phyloP scores from a whole-genome alignment of 352 stramenopile species.

The Phytopythium litorale region DNA sequence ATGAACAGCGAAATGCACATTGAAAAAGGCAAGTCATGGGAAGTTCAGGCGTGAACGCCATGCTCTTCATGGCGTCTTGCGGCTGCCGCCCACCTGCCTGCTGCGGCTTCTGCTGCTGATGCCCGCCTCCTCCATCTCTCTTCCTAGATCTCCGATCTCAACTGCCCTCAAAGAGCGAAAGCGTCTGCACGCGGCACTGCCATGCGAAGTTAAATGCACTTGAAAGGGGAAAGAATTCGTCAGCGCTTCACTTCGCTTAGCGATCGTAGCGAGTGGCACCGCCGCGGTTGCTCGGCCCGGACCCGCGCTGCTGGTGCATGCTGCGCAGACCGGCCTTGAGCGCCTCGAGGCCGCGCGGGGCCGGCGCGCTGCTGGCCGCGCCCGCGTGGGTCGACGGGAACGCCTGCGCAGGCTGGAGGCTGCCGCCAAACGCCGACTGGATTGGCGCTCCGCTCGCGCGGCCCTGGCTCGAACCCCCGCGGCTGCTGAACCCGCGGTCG shows the following conservation, averaged over 20 bases:
- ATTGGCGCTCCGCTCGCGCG: conserved; percentile 38
- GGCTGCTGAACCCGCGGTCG: conserved; percentile 20
- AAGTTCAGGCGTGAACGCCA: not conserved
- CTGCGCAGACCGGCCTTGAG: conserved; percentile 78
- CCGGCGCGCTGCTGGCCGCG: conserved; percentile 20
- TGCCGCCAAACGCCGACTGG: conserved; percentile 62
- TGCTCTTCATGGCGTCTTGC: not conserved
- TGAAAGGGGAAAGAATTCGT: not conserved
- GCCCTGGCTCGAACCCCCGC: conserved; percentile 8
- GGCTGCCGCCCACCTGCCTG: not conserved
- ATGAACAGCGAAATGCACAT: not conserved
- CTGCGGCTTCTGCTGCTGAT: not conserved
- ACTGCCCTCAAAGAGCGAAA: not conserved
- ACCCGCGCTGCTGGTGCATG: conserved; percentile 77
- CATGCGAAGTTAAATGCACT: conserved; percentile 5
- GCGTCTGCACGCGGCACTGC: not conserved
- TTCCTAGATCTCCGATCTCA: not conserved
- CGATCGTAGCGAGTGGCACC: conserved; percentile 51
- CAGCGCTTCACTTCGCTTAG: conserved; percentile 16
- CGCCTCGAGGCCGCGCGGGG: conserved; percentile 56
- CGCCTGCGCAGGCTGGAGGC: conserved; percentile 40
- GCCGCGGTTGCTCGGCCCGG: conserved; percentile 2
- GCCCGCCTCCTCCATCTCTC: not conserved
- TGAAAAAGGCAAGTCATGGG: not conserved
- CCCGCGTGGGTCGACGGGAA: conserved; percentile 40